These are phyloP conservation scores for Ceratocystis albifundus DNA, from an alignment of 2,329 filamentous ascomycete species.

Conservation along the genomic window DNA sequence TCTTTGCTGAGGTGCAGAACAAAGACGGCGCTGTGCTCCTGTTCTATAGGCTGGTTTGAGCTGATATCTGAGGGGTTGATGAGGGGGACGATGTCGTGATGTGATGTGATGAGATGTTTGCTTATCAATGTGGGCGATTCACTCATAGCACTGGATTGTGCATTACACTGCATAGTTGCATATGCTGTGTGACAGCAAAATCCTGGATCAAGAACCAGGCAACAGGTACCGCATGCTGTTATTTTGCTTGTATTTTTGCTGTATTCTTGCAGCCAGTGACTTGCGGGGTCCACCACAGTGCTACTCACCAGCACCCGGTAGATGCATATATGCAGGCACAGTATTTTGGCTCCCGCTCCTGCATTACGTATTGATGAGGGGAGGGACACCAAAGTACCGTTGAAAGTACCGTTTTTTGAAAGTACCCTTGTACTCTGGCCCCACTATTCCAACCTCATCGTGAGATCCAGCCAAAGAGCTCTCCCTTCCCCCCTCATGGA, in stretches of 20 bases:
- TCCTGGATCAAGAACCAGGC: neutral
- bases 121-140: neutral
- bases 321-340: slow-evolving; percentile 12
- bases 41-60: neutral
- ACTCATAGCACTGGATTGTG: too few relatives aligned
- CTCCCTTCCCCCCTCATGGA: too few relatives aligned
- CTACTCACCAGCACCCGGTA: neutral
- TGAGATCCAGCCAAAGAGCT: neutral
- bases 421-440: neutral
- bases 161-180: neutral
- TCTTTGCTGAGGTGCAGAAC: slow-evolving; percentile 5
- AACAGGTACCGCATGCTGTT: neutral
- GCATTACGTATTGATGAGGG: neutral
- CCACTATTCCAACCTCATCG: slow-evolving; percentile 1
- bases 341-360: neutral
- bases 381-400: neutral
- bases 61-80: neutral
- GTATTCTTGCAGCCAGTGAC: too few relatives aligned
- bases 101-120: neutral
- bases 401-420: too few relatives aligned
- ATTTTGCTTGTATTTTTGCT: too few relatives aligned
- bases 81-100: neutral
- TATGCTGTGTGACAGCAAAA: neutral
- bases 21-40: neutral
- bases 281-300: neutral